Evolutionary conservation across 345 rosid species (phyloP).

Genomic region (rapeseed (Brassica napus)): DNA sequence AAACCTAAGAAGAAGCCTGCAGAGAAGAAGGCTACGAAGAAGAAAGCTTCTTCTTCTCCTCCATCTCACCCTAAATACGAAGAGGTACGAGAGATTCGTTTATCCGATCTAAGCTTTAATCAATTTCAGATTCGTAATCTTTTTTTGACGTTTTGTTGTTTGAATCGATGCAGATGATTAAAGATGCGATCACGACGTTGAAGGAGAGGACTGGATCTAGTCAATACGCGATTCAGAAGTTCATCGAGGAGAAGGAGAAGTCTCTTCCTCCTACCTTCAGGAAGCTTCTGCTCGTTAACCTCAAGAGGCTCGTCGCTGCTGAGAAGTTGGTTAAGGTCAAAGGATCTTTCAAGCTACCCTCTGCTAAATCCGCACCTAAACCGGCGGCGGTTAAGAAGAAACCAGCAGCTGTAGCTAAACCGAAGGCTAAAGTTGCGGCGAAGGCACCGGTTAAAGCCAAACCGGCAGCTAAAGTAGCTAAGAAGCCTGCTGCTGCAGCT

Average conservation of each 20-base stretch:
- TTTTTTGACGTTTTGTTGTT: no score
- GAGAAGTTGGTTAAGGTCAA: constrained; percentile 75
- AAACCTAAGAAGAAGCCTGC: constrained; percentile 45
- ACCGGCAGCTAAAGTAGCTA: constrained; percentile 25
- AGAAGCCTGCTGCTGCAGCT: constrained; percentile 16
- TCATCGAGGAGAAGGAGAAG: constrained; percentile 77
- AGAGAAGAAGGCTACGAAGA: constrained; percentile 41
- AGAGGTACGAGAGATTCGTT: constrained; percentile 44
- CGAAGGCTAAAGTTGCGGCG: constrained; percentile 37
- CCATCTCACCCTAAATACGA: constrained; percentile 67
- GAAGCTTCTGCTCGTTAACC: constrained; percentile 60
- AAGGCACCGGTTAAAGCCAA: constrained; percentile 37
- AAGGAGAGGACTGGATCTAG: constrained; percentile 91
- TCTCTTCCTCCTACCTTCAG: constrained; percentile 60
- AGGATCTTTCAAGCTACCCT: constrained; percentile 68
- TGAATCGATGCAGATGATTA: constrained; percentile 59
- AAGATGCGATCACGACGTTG: constrained; percentile 63
- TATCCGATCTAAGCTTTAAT: background rate
- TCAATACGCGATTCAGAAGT: constrained; percentile 80
- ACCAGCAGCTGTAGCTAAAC: constrained; percentile 20
- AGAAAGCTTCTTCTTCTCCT: constrained; percentile 40
- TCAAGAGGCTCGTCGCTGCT: constrained; percentile 68
- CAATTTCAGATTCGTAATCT: background rate
- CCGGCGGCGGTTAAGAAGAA: constrained; percentile 40
- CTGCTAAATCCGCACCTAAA: constrained; percentile 20